Percentiles rank a stretch among this genome's conserved stretches.
phyloP scores from a whole-genome alignment of 2,329 filamentous ascomycete genomes.

The Nigrospora sphaerica region DNA sequence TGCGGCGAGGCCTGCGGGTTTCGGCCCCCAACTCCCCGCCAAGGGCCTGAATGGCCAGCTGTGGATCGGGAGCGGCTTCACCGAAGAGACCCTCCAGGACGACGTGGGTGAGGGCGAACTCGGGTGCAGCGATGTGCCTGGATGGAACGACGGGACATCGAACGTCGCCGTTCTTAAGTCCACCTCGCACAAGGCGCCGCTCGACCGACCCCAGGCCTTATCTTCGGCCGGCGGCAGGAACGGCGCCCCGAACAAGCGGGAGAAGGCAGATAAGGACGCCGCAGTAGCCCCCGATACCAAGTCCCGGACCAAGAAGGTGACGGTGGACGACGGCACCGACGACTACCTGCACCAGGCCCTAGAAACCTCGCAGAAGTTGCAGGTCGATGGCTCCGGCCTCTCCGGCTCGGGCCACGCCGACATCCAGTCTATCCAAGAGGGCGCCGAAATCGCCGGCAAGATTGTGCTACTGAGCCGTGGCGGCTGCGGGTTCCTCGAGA shows the following conservation, averaged over 20 bases:
- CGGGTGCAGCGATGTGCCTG: constrained; percentile 89
- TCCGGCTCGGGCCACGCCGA: constrained; percentile 62
- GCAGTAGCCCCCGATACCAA: constrained; percentile 14
- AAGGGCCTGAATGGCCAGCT: constrained; percentile 80
- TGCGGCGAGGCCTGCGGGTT: constrained; percentile 84
- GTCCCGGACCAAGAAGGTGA: constrained; percentile 19
- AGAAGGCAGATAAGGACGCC: constrained; percentile 22
- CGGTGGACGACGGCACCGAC: constrained; percentile 70
- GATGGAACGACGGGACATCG: constrained; percentile 63
- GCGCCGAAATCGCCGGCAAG: constrained; percentile 87
- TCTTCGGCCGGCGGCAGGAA: constrained; percentile 18
- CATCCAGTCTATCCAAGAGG: constrained; percentile 86
- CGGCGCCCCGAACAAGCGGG: constrained; percentile 26
- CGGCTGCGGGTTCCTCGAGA: constrained; percentile 93
- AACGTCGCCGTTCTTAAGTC: constrained; percentile 31
- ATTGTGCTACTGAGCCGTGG: constrained; percentile 86
- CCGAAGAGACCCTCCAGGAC: constrained; percentile 63
- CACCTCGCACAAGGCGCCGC: constrained; percentile 26
- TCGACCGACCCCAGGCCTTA: constrained; percentile 20
- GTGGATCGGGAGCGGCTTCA: constrained; percentile 90
- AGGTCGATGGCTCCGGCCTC: constrained; percentile 24
- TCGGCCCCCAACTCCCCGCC: constrained; percentile 71
- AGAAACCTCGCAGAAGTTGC: constrained; percentile 19
- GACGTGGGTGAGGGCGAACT: constrained; percentile 72
- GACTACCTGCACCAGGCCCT: constrained; percentile 65